A percentile compares a stretch with the other conserved stretches of the same genome.
Evolutionary conservation across 805 yeast genomes (phyloP).

Genomic region (Spathaspora hagerdaliae): DNA sequence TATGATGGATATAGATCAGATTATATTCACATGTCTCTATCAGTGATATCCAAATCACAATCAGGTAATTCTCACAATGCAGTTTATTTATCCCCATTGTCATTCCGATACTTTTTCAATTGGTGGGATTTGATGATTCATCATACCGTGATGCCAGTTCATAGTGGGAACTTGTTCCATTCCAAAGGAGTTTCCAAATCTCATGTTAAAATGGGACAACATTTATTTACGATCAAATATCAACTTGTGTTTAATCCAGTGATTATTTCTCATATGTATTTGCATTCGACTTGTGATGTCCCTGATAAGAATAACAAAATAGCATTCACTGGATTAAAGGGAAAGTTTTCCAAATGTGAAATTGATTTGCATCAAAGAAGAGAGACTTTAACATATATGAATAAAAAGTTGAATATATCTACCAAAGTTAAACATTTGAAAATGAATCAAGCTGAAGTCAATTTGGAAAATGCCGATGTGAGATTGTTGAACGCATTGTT

Average conservation of each 20-base stretch:
- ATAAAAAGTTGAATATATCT: slow-evolving; percentile 32
- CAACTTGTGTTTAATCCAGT: slow-evolving; percentile 38
- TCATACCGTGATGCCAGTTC: slow-evolving; percentile 30
- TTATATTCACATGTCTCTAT: slow-evolving; percentile 57
- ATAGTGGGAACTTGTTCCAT: slow-evolving; percentile 32
- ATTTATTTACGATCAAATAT: slow-evolving; percentile 38
- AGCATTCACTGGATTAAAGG: slow-evolving; percentile 38
- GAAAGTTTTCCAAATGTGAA: slow-evolving; percentile 26
- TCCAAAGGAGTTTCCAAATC: slow-evolving; percentile 13
- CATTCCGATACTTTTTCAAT: slow-evolving; percentile 33
- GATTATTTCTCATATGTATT: slow-evolving; percentile 32
- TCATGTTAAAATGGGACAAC: slow-evolving; percentile 35
- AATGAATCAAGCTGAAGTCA: slow-evolving; percentile 66
- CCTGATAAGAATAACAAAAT: slow-evolving; percentile 18
- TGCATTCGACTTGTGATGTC: slow-evolving; percentile 22
- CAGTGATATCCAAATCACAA: slow-evolving; percentile 31
- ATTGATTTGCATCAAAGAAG: slow-evolving; percentile 40
- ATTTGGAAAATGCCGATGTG: slow-evolving; percentile 64
- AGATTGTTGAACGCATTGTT: slow-evolving; percentile 63
- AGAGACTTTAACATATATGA: slow-evolving; percentile 31
- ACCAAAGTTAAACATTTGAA: slow-evolving; percentile 47
- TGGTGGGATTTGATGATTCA: slow-evolving; percentile 41
- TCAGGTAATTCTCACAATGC: slow-evolving; percentile 30
- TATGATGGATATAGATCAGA: slow-evolving; percentile 78
- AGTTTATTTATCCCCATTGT: slow-evolving; percentile 36